Evolutionary conservation across 148 eudicot species (phyloP).

Genomic region (Camellia sinensis): DNA sequence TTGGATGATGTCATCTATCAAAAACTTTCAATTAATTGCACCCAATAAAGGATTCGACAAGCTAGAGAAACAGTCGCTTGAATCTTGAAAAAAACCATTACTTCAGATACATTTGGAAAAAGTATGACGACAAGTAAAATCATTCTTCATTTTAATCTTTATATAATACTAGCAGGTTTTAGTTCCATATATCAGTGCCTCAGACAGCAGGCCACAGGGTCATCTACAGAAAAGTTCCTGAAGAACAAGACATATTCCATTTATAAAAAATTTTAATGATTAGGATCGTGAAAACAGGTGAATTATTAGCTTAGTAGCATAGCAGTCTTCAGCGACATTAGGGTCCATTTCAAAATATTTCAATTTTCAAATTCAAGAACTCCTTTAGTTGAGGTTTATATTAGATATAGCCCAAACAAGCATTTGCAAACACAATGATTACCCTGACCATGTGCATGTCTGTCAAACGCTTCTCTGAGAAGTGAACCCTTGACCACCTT

Average conservation of each 20-base stretch:
- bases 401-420: neutral
- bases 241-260: neutral
- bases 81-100: neutral
- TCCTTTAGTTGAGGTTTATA: neutral
- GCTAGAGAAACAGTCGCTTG: neutral
- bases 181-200: neutral
- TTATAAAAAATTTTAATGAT: neutral
- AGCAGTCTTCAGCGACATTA: neutral
- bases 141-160: neutral
- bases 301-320: neutral
- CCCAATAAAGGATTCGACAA: neutral
- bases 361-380: neutral
- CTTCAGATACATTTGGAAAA: neutral
- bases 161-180: neutral
- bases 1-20: neutral
- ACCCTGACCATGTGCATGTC: slow-evolving; percentile 28
- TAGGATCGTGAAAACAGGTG: neutral
- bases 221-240: neutral
- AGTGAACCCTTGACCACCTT: slow-evolving; percentile 20
- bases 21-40: neutral
- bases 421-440: neutral
- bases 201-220: neutral
- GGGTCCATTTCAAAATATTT: neutral
- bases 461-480: slow-evolving; percentile 17
- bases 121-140: neutral